A percentile compares a stretch with the other conserved stretches of the same genome.
Conservation (phyloP, 352 stramenopile species). For the Aphanomyces euteiches region DNA sequence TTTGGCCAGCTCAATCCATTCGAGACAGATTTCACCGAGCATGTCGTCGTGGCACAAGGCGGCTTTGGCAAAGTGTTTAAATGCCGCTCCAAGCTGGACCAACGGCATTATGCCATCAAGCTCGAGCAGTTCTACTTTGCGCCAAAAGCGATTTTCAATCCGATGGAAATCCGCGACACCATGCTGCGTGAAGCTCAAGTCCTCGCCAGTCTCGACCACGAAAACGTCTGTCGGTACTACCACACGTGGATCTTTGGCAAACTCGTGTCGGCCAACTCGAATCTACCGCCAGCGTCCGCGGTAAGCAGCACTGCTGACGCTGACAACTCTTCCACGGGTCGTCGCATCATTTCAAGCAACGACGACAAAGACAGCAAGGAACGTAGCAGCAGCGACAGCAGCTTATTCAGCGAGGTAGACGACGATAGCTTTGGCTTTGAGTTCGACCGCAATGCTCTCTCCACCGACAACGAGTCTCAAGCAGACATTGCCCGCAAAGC, state of each 20-base stretch:
- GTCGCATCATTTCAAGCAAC: not conserved
- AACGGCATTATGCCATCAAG: slow-evolving; percentile 74
- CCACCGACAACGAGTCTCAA: slow-evolving; percentile 32
- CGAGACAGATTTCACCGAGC: slow-evolving; percentile 68
- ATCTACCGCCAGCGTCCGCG: not conserved
- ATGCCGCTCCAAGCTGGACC: slow-evolving; percentile 65
- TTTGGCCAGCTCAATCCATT: slow-evolving; percentile 73
- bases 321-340: not conserved
- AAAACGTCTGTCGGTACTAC: slow-evolving; percentile 94
- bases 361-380: not conserved
- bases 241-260: slow-evolving; percentile 75
- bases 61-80: slow-evolving; percentile 79
- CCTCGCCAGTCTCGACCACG: slow-evolving; percentile 88
- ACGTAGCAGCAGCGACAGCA: not conserved
- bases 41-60: slow-evolving; percentile 63
- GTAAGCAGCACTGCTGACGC: not conserved
- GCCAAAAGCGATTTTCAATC: slow-evolving; percentile 72
- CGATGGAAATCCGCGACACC: slow-evolving; percentile 80
- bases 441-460: slow-evolving; percentile 28
- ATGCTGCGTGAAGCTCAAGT: slow-evolving; percentile 91
- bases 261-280: slow-evolving; percentile 39
- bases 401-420: not conserved
- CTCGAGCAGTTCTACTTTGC: slow-evolving; percentile 82
- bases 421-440: not conserved
- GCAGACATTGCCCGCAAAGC: slow-evolving; percentile 29